Evolutionary conservation across 2,329 filamentous ascomycete genomes (phyloP).

Genomic region (Cytospora piceicola): DNA sequence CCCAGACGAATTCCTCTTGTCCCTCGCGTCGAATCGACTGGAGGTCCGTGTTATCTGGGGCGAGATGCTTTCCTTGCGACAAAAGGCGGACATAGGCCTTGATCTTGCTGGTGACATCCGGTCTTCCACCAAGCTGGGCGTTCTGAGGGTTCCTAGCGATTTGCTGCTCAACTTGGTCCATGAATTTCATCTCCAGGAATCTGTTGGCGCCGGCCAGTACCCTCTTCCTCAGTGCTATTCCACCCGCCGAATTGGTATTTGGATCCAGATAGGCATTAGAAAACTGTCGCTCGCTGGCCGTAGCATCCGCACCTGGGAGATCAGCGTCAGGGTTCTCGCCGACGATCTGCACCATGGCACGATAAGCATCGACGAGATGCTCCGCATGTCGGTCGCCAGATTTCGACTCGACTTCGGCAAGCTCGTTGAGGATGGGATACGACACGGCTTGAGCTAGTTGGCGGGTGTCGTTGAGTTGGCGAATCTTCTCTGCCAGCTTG

Average conservation of each 20-base stretch:
- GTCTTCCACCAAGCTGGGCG: slow-evolving; percentile 85
- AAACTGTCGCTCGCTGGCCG: slow-evolving; percentile 76
- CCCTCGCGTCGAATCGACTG: slow-evolving; percentile 48
- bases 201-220: slow-evolving; percentile 79
- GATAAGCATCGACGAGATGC: slow-evolving; percentile 81
- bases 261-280: slow-evolving; percentile 78
- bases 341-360: slow-evolving; percentile 77
- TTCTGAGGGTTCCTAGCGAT: slow-evolving; percentile 85
- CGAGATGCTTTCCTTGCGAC: slow-evolving; percentile 79
- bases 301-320: slow-evolving; percentile 62
- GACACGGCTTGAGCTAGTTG: slow-evolving; percentile 54
- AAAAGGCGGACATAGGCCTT: slow-evolving; percentile 88
- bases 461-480: slow-evolving; percentile 77
- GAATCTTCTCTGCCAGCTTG: slow-evolving; percentile 78
- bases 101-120: slow-evolving; percentile 86
- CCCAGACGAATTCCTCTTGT: slow-evolving; percentile 88
- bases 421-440: slow-evolving; percentile 76
- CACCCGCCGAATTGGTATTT: slow-evolving; percentile 64
- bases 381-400: slow-evolving; percentile 72
- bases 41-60: slow-evolving; percentile 77
- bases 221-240: slow-evolving; percentile 72
- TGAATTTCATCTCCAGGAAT: slow-evolving; percentile 82
- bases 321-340: slow-evolving; percentile 69
- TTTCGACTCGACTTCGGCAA: slow-evolving; percentile 73
- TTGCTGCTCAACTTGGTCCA: slow-evolving; percentile 73